Base-by-base conservation (phyloP, 1,284 basidiomycete species). In the Ustilago trichophora region DNA sequence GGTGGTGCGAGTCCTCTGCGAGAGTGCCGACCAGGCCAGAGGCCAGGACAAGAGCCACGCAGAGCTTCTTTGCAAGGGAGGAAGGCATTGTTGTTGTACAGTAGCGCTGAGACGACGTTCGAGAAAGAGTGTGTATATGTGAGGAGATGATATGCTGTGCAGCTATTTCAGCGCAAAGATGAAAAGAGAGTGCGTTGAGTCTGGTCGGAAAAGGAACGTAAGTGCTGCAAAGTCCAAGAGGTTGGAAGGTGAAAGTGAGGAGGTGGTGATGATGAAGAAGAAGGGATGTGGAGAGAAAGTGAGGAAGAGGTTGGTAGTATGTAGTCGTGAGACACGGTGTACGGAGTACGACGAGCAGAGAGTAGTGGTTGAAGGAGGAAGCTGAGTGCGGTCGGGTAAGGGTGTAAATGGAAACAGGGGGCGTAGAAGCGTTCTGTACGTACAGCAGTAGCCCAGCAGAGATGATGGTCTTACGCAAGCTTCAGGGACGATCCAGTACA, bases 121-220 rank as follows among this genome's bases (percentile, higher is more conserved):
- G 34, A 8, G 13, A n/a, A 11, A 36, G 24, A 6, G 33, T 25
- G 18, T 16, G n/a, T n/a, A n/a, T n/a, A n/a, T n/a, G n/a, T n/a
- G n/a, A n/a, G n/a, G n/a, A n/a, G n/a, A n/a, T n/a, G n/a, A n/a
- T n/a, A n/a, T n/a, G n/a, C n/a, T n/a, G n/a, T n/a, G 37, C 48
- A 47, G 56, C 56, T 58, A 36, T 36, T 58, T 46, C 43, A 51
- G 56, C 56, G 56, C 56, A 33, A 15, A 33, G 29, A 31, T 11
- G 44, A 21, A 25, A 25, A 29, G 29, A 29, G 16, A 16, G 8
- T 19, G 11, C 8, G 25, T 18, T 16, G 35, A 18, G 27, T 29
- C n/a, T 29, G 27, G 7, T 13, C 8, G 10, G 21, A 16, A 21
- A 36, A 35, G n/a, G 46, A 31, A 36, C 3, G 46, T 48, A 25